Conservation (phyloP, 2,329 filamentous ascomycete species). For the Epichloe glyceriae region DNA sequence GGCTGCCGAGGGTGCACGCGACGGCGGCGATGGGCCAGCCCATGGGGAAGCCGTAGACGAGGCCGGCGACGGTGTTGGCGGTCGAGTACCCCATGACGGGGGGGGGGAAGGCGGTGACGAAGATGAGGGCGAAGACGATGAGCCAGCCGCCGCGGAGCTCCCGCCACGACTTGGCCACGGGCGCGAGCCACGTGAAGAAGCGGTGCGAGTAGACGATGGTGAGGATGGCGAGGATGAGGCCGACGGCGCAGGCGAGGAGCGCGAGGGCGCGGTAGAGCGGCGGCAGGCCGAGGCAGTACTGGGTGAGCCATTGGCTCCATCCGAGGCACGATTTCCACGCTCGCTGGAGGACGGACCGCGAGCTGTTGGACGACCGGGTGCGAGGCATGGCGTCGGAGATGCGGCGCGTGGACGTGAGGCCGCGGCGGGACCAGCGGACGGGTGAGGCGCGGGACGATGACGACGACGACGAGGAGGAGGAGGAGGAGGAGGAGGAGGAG, state of each 20-base stretch:
- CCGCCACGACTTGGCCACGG: conserved; percentile 66
- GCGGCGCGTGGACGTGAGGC: conserved; percentile 16
- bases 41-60: conserved; percentile 41
- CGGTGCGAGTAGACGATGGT: conserved; percentile 67
- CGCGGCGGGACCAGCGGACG: conserved; percentile 7
- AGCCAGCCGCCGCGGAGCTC: conserved; percentile 57
- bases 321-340: conserved; percentile 21
- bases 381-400: conserved; percentile 21
- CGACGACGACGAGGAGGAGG: neutral
- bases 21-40: conserved; percentile 76
- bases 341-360: conserved; percentile 28
- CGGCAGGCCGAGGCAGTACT: conserved; percentile 42
- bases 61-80: conserved; percentile 41
- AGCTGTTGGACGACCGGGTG: neutral
- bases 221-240: conserved; percentile 47
- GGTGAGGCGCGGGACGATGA: conserved; percentile 3
- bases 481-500: neutral
- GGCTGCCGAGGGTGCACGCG: conserved; percentile 67
- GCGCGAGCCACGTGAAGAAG: conserved; percentile 65
- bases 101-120: conserved; percentile 71
- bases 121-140: conserved; percentile 64
- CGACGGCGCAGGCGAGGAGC: conserved; percentile 33
- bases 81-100: conserved; percentile 81
- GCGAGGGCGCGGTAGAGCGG: conserved; percentile 50
- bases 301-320: conserved; percentile 27